These are phyloP conservation scores for Aristolochia fimbriata DNA, from an alignment of 164 flowering plant species.

Conservation along the genomic window DNA sequence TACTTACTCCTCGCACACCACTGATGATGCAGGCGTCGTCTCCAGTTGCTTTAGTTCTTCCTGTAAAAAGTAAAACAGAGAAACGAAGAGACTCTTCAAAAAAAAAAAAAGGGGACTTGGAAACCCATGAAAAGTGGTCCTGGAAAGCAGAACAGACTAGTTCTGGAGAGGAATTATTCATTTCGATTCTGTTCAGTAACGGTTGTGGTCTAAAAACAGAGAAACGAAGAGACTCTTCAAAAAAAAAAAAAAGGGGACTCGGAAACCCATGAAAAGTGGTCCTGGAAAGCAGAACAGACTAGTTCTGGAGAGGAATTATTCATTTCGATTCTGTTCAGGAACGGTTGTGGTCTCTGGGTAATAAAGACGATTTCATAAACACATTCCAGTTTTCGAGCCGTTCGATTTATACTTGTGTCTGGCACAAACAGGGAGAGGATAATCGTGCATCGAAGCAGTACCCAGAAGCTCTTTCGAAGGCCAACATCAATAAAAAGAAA, in stretches of 20 bases:
- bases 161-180: background rate
- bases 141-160: background rate
- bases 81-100: background rate
- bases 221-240: background rate
- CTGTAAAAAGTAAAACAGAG: background rate
- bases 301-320: background rate
- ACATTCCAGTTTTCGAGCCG: too few relatives aligned
- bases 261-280: background rate
- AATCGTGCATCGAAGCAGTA: too few relatives aligned
- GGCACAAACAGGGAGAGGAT: too few relatives aligned
- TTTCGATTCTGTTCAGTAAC: background rate
- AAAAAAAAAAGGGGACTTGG: too few relatives aligned
- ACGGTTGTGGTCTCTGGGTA: background rate
- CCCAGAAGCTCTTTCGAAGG: too few relatives aligned
- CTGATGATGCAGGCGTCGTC: background rate
- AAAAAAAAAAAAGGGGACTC: too few relatives aligned
- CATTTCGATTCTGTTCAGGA: background rate
- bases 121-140: background rate
- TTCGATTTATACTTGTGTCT: too few relatives aligned
- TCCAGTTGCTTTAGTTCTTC: conserved; percentile 1
- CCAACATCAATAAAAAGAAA: too few relatives aligned
- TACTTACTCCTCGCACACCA: conserved; percentile 1
- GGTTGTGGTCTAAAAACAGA: background rate
- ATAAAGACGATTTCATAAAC: background rate
- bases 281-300: background rate